A percentile compares a stretch with the other conserved stretches of the same genome.
Evolutionary conservation across 345 rosid species (phyloP).

Genomic region (Schrenkiella parvula): DNA sequence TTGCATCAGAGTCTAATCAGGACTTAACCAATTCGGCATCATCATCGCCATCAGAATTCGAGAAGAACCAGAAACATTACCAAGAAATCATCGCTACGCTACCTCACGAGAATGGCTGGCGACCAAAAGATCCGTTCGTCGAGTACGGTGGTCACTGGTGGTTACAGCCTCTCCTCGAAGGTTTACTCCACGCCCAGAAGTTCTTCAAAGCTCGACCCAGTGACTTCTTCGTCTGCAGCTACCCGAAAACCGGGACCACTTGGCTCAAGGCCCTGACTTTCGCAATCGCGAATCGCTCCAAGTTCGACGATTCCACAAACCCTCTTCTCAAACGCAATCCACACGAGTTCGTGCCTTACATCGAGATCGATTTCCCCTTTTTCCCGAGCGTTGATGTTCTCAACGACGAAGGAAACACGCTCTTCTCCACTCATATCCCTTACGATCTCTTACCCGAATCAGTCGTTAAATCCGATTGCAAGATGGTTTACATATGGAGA

Average conservation of each 20-base stretch:
- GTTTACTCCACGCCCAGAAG: constrained; percentile 22
- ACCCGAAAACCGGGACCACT: constrained; percentile 37
- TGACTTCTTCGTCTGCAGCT: constrained; percentile 34
- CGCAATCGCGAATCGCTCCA: constrained; percentile 25
- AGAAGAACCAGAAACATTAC: constrained; percentile 27
- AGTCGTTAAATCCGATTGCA: not conserved
- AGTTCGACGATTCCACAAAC: constrained; percentile 18
- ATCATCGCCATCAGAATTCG: constrained; percentile 20
- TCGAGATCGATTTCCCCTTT: constrained; percentile 33
- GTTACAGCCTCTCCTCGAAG: constrained; percentile 29
- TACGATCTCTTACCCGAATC: constrained; percentile 28
- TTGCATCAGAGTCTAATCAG: not conserved
- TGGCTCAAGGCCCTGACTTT: constrained; percentile 38
- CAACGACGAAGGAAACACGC: constrained; percentile 25
- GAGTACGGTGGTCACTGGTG: constrained; percentile 35
- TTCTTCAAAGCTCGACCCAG: constrained; percentile 28
- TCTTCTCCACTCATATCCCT: constrained; percentile 35
- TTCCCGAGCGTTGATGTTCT: constrained; percentile 31
- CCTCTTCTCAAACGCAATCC: constrained; percentile 31
- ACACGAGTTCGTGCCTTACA: constrained; percentile 38
- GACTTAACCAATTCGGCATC: not conserved
- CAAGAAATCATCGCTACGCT: constrained; percentile 28
- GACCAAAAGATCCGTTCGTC: constrained; percentile 18
- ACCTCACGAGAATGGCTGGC: constrained; percentile 26
- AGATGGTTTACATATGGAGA: constrained; percentile 36